Evolutionary conservation across 2,329 filamentous ascomycete genomes (phyloP).

Genomic region (Triangularia verruculosa): DNA sequence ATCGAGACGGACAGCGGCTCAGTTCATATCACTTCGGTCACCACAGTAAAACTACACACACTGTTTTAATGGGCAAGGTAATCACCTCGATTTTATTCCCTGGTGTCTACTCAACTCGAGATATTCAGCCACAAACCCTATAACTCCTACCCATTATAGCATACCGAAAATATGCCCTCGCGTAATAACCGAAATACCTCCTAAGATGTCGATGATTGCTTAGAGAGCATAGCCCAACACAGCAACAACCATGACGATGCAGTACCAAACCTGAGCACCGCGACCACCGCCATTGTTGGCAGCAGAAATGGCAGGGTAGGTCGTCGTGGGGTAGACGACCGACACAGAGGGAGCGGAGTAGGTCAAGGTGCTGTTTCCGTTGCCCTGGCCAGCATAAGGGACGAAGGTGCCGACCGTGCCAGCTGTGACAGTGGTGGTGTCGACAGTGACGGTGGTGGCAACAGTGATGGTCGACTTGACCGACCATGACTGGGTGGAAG

Average conservation of each 20-base stretch:
- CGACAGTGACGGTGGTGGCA: background rate
- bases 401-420: background rate
- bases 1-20: background rate
- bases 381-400: background rate
- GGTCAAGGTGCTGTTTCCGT: conserved; percentile 14
- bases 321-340: background rate
- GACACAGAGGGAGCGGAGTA: conserved; percentile 9
- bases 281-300: conserved; percentile 7
- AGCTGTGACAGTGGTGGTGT: background rate
- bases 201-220: background rate
- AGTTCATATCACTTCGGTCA: background rate
- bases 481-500: background rate
- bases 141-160: background rate
- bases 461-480: background rate
- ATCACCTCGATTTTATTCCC: background rate
- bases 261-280: conserved; percentile 11
- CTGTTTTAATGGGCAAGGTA: background rate
- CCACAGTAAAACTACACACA: background rate
- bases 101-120: background rate
- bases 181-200: background rate
- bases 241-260: conserved; percentile 13
- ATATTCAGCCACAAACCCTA: background rate
- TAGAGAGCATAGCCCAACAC: background rate
- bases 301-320: background rate
- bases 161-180: background rate